Percentiles rank a stretch among this genome's conserved stretches.
Evolutionary conservation across 768 basidiomycete genomes (phyloP).

Genomic region (Phylloporus scabripes): DNA sequence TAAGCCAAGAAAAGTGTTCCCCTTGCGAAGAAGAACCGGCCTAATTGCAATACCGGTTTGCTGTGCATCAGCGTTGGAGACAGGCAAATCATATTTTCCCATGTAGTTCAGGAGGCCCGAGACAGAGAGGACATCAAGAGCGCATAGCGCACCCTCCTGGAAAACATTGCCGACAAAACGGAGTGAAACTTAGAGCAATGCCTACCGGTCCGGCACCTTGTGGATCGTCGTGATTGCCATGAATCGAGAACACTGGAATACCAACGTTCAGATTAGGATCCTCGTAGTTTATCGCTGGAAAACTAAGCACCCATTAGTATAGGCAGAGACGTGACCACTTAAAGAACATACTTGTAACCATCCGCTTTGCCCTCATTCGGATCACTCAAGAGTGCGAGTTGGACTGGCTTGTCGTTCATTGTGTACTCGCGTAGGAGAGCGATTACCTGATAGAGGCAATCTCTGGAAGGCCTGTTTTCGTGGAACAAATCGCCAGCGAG

Average conservation of each 20-base stretch:
- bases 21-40: constrained; percentile 89
- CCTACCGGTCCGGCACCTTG: constrained; percentile 90
- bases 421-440: constrained; percentile 89
- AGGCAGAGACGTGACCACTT: neutral
- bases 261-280: constrained; percentile 92
- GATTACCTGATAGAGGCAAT: constrained; percentile 83
- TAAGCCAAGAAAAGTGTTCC: constrained; percentile 78
- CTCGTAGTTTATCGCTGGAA: constrained; percentile 96
- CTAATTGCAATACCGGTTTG: constrained; percentile 77
- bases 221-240: constrained; percentile 98
- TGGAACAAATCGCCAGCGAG: constrained; percentile 97
- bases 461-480: constrained; percentile 91
- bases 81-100: constrained; percentile 88
- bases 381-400: constrained; percentile 88
- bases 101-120: constrained; percentile 96
- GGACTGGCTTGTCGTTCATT: constrained; percentile 81
- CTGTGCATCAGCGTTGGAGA: constrained; percentile 58
- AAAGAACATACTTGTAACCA: constrained; percentile 64
- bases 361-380: constrained; percentile 84
- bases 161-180: neutral
- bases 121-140: constrained; percentile 91
- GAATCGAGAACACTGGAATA: constrained; percentile 98
- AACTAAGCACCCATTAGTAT: constrained; percentile 44
- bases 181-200: constrained; percentile 1
- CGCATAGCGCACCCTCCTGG: constrained; percentile 92